Conservation (phyloP, 345 rosid genomes). For the Excoecaria cochinchinensis region DNA sequence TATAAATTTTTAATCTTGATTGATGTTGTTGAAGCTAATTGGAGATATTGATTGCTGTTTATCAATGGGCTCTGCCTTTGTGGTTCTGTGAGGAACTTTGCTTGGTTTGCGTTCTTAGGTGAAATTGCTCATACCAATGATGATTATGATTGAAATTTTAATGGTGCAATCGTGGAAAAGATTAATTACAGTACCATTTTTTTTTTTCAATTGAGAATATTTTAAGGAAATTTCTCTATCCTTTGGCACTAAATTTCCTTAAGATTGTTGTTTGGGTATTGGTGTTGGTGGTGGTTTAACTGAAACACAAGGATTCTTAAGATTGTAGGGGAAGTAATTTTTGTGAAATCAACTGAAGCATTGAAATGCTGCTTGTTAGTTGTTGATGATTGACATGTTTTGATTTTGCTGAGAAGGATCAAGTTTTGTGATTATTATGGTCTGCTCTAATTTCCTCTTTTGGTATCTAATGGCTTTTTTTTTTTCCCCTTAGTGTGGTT, state of each 20-base stretch:
- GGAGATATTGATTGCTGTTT: not conserved
- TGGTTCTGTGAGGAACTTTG: not conserved
- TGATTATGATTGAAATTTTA: not conserved
- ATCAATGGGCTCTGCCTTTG: too few species aligned
- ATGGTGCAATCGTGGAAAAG: not conserved
- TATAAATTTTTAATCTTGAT: not conserved
- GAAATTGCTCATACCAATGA: not conserved
- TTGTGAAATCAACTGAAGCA: not conserved
- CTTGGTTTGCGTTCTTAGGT: not conserved
- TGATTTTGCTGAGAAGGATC: not conserved
- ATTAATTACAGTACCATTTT: not conserved
- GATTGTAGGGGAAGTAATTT: not conserved
- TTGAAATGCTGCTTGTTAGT: not conserved
- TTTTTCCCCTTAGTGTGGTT: slow-evolving; percentile 65
- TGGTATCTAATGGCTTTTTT: slow-evolving; percentile 27
- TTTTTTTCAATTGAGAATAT: too few species aligned
- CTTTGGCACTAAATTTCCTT: not conserved
- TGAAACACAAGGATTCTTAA: not conserved
- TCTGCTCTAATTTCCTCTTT: not conserved
- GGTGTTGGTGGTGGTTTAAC: not conserved
- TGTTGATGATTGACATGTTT: not conserved
- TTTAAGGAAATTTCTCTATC: not conserved
- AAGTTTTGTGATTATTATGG: not conserved
- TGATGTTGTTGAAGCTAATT: not conserved
- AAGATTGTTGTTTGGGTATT: not conserved